phyloP scores from a whole-genome alignment of 768 basidiomycete species.

The Strobilomyces confusus region DNA sequence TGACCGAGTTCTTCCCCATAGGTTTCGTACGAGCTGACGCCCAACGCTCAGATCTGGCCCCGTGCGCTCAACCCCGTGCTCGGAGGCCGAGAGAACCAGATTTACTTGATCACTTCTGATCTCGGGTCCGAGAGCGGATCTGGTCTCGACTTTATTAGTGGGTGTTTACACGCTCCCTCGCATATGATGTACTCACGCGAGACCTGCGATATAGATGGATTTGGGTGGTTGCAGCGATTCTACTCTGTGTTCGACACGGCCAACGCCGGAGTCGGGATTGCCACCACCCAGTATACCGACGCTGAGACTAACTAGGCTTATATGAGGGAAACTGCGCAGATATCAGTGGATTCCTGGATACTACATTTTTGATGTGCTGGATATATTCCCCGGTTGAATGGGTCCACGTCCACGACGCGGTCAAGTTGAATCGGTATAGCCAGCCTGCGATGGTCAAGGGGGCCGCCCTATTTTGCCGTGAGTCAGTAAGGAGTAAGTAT shows the following conservation, averaged over 20 bases:
- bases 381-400: no score
- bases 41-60: constrained; percentile 72
- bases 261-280: constrained; percentile 22
- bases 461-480: no score
- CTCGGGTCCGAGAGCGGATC: constrained; percentile 46
- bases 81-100: constrained; percentile 46
- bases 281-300: constrained; percentile 38
- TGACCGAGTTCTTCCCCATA: constrained; percentile 16
- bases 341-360: not conserved
- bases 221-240: constrained; percentile 57
- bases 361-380: no score
- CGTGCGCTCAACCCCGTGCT: constrained; percentile 52
- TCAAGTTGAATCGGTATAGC: no score
- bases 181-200: not conserved
- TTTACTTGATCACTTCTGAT: constrained; percentile 57
- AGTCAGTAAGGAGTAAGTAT: no score
- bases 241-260: constrained; percentile 50
- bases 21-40: constrained; percentile 51
- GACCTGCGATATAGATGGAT: constrained; percentile 41
- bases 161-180: constrained; percentile 11
- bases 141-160: constrained; percentile 65
- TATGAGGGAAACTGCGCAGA: no score
- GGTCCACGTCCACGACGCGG: no score
- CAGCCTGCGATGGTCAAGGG: no score
- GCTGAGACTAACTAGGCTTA: constrained; percentile 36